phyloP scores from a whole-genome alignment of 129 eudicot genomes.

The Chrysanthemum lavandulifolium region DNA sequence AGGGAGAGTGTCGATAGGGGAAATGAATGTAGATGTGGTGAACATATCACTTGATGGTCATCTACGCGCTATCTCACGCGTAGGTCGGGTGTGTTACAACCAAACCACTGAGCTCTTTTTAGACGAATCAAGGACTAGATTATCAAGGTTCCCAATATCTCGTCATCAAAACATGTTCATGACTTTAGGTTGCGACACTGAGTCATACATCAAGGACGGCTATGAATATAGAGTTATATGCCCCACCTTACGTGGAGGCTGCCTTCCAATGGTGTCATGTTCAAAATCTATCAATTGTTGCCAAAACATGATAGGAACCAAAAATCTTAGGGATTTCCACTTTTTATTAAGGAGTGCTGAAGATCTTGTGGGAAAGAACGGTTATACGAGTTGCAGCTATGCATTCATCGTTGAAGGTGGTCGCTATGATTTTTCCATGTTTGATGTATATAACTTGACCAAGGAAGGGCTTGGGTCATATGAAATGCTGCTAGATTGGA shows the following conservation, averaged over 20 bases:
- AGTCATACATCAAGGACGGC: neutral
- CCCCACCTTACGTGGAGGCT: conserved; percentile 17
- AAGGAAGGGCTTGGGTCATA: conserved; percentile 10
- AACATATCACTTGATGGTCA: conserved; percentile 6
- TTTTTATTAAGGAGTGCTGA: conserved; percentile 2
- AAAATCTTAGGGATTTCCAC: conserved; percentile 5
- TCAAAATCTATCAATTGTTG: conserved; percentile 22
- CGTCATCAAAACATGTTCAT: neutral
- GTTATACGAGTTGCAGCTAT: conserved; percentile 8
- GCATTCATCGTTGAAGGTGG: conserved; percentile 2
- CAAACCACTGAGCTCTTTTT: neutral
- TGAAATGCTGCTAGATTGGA: conserved; percentile 28
- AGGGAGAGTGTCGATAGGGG: neutral
- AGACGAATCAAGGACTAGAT: neutral
- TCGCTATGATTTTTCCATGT: conserved; percentile 8
- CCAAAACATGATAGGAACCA: neutral
- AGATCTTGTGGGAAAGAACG: conserved; percentile 7
- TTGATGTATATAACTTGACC: conserved; percentile 11
- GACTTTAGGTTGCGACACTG: conserved; percentile 5
- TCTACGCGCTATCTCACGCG: conserved; percentile 8
- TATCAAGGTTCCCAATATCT: neutral
- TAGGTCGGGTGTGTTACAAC: conserved; percentile 18
- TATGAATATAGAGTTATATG: neutral
- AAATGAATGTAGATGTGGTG: conserved; percentile 2
- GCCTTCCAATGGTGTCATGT: conserved; percentile 18